Evolutionary conservation across 208 protist species (phyloP), one percentile per base, ranked within the genome.

Genomic region (Acanthamoeba healyi): DNA sequence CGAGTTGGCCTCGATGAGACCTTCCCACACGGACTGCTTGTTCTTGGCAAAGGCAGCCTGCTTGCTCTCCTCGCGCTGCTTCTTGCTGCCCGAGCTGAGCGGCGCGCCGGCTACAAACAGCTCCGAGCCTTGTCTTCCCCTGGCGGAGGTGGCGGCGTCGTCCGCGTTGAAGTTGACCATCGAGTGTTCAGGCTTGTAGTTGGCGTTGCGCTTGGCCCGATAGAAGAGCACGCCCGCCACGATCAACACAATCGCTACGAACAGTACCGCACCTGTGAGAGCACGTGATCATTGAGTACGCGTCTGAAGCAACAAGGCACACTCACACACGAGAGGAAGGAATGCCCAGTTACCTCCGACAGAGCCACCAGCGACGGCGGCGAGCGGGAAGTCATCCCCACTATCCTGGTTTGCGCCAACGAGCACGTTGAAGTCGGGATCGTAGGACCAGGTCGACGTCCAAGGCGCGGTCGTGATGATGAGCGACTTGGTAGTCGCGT

Each of bases 11-110:
- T 19, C 58, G 58, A 65, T 65, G 24, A 65, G 15, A 34, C 44
- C 65, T 6, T 42, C 65, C 65, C 65, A 74, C n/a, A 74, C 32
- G 14, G 58, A 65, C 65, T 74, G 65, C 34, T 32, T 74, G 65
- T 74, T 74, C 2, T 34, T 29, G 65, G n/a, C 65, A 32, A 74
- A 74, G 9, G 65, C 44, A 4, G 24, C 65, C 34, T n/a, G 5
- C 65, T 19, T 40, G 14, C 12, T 34, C 65, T 44, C 0, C 36
- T 42, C n/a, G 65, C 34, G 65, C 58, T 44, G n/a, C 65, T 44
- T 36, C 65, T 42, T 74, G 15, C 15, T n/a, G 3, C 34, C 34
- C n/a, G n/a, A n/a, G 34, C 24, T 36, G 17, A 74, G 3, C 2
- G 65, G 36, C 2, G 24, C 34, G 15, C 26, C 12, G 63, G n/a